These are phyloP conservation scores for Dissophora globulifera DNA, from an alignment of 192 early-diverging fungal genomes.

Conservation along the genomic window DNA sequence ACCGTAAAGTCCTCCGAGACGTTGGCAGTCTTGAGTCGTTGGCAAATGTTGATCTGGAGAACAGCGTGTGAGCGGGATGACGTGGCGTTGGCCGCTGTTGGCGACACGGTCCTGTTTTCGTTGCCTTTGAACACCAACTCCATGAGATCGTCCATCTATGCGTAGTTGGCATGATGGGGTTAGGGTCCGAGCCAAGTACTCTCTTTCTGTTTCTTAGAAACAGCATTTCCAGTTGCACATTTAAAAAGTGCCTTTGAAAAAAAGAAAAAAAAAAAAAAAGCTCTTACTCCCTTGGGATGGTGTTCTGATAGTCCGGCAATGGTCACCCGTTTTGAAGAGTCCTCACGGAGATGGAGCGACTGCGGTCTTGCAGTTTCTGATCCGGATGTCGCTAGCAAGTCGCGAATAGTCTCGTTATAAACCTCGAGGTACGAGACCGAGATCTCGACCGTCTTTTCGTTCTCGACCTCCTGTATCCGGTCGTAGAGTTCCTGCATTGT, in stretches of 20 bases:
- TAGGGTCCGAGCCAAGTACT: too few relatives aligned
- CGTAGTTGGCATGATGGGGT: too few relatives aligned
- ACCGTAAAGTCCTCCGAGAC: slow-evolving; percentile 54
- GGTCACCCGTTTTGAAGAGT: slow-evolving; percentile 68
- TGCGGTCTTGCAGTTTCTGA: slow-evolving; percentile 50
- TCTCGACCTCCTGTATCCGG: slow-evolving; percentile 69
- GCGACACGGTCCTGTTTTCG: slow-evolving; percentile 77
- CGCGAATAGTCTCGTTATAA: slow-evolving; percentile 97
- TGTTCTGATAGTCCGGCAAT: slow-evolving; percentile 81
- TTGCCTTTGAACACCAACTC: slow-evolving; percentile 75
- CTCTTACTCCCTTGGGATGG: slow-evolving; percentile 57
- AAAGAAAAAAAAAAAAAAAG: too few relatives aligned
- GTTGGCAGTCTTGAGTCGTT: slow-evolving; percentile 33
- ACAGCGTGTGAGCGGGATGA: slow-evolving; percentile 97
- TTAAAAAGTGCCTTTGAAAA: too few relatives aligned
- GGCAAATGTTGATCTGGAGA: slow-evolving; percentile 43
- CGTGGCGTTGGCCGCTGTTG: slow-evolving; percentile 90
- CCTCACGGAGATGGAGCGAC: slow-evolving; percentile 79
- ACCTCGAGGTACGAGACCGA: slow-evolving; percentile 90
- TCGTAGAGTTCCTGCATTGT: slow-evolving; percentile 93
- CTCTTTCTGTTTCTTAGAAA: too few relatives aligned
- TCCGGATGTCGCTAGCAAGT: slow-evolving; percentile 68
- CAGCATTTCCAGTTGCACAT: too few relatives aligned
- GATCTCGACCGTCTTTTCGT: slow-evolving; percentile 77
- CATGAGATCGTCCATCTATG: slow-evolving; percentile 74